A percentile compares a stretch with the other conserved stretches of the same genome.
Evolutionary conservation across 805 yeast species (phyloP).

Genomic region (Metschnikowia kunwiensis): DNA sequence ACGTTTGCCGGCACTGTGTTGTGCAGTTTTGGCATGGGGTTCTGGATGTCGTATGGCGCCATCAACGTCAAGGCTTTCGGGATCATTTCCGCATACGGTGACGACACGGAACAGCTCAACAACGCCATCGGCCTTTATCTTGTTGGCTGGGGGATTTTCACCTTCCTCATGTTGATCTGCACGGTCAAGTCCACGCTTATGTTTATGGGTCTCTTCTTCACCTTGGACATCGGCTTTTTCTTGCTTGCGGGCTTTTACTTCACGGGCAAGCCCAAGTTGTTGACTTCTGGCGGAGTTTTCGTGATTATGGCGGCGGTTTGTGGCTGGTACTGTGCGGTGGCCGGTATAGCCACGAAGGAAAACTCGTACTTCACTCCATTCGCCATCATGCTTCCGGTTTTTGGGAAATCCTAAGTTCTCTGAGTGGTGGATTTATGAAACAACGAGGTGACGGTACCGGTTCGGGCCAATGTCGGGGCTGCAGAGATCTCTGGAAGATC

Average conservation of each 20-base stretch:
- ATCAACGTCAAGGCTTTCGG: slow-evolving; percentile 55
- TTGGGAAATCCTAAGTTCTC: slow-evolving; percentile 10
- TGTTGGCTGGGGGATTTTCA: slow-evolving; percentile 63
- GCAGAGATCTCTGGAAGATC: no score
- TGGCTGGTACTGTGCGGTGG: slow-evolving; percentile 20
- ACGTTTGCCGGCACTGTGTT: slow-evolving; percentile 56
- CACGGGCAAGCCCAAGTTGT: slow-evolving; percentile 26
- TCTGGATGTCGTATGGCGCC: slow-evolving; percentile 51
- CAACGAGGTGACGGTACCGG: no score
- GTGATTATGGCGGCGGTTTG: slow-evolving; percentile 15
- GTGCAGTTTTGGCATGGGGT: slow-evolving; percentile 49
- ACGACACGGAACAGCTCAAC: slow-evolving; percentile 37
- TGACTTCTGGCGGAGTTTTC: slow-evolving; percentile 18
- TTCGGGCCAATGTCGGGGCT: no score
- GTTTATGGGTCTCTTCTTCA: slow-evolving; percentile 51
- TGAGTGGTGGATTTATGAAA: no score
- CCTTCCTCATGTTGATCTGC: slow-evolving; percentile 54
- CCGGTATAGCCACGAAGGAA: slow-evolving; percentile 18
- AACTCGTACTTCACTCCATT: slow-evolving; percentile 16
- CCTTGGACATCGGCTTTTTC: slow-evolving; percentile 54
- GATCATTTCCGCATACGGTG: slow-evolving; percentile 45
- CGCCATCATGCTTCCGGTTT: slow-evolving; percentile 14
- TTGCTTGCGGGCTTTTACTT: slow-evolving; percentile 50
- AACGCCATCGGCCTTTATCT: slow-evolving; percentile 58
- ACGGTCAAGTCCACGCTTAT: slow-evolving; percentile 51